Conservation (phyloP, 164 flowering plant species). For the Magnolia officinalis region DNA sequence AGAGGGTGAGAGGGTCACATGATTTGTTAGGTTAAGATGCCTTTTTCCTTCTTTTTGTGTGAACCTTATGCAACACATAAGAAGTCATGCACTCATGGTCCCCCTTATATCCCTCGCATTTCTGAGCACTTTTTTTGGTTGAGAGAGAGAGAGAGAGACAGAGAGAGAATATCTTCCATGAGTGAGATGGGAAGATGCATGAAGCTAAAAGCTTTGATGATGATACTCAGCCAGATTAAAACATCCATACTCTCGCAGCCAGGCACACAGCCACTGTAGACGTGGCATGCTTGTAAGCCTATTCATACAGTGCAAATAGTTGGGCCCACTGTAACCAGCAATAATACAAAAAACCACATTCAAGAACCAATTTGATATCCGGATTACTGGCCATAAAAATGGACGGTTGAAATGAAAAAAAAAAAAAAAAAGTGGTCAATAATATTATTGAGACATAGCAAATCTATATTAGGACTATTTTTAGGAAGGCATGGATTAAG, state of each 20-base stretch:
- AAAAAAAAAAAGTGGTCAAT: too few species aligned
- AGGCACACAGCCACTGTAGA: too few species aligned
- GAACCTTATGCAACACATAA: constrained; percentile 9
- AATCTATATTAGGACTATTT: too few species aligned
- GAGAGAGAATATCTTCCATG: constrained; percentile 2
- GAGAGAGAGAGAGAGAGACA: constrained; percentile 10
- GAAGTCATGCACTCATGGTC: constrained; percentile 11
- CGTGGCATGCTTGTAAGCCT: not conserved
- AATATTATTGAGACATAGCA: too few species aligned
- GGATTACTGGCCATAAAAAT: too few species aligned
- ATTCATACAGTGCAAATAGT: not conserved
- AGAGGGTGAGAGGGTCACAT: constrained; percentile 11
- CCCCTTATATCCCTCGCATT: constrained; percentile 1
- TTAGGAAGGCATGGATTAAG: too few species aligned
- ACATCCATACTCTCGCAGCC: too few species aligned
- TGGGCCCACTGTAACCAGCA: too few species aligned
- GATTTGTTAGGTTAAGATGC: constrained; percentile 16
- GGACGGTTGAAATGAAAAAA: too few species aligned
- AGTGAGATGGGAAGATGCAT: not conserved
- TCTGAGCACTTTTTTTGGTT: not conserved
- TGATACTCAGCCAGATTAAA: too few species aligned
- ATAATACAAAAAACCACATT: too few species aligned
- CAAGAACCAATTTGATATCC: too few species aligned
- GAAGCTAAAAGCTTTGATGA: not conserved
- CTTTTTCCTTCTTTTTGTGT: constrained; percentile 3